Evolutionary conservation across 1,139 yeast genomes (phyloP), one percentile per base, ranked within the genome.

Genomic region (Taphrina betulina): DNA sequence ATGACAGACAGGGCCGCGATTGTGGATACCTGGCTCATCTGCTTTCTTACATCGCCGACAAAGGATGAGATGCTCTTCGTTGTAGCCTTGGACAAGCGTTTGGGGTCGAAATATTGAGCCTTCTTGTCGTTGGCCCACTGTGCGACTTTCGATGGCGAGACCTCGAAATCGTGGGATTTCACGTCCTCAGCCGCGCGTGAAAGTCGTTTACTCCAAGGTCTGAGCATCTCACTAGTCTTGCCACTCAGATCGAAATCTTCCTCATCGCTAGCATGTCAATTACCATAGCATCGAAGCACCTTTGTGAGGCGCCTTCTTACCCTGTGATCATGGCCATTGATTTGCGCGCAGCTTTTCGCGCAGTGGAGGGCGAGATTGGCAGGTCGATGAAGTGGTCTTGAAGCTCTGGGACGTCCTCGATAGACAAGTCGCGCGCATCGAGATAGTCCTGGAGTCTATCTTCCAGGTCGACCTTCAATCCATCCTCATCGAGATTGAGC

Each of bases 361-460:
- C 54, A 8, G 54, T 50, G 36, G 46, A 40, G 5, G 54, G 54
- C 34, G 54, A 50, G n/a, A 38, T 35, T 3, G 54, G 54, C 38
- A 35, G 33, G 24, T 52, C 57, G 35, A 37, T 29, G 37, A 52
- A 52, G 17, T 52, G 57, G 22, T 52, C 57, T 8, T 42, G 42
- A 43, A 43, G 20, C 37, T 42, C 51, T 5, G 50, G 57, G 14
- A 37, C 19, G 12, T 52, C 57, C 19, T 52, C 57, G 22, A 44
- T 19, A 3, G 38, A 31, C 28, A 24, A 14, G 35, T 36, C 46
- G 24, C 38, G 35, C 24, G 16, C 17, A n/a, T 52, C 57, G 40
- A 52, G 44, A 20, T 52, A 52, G 22, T 20, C 19, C 28, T 42
- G 46, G 14, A 52, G 23, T 3, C 57, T 20, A 20, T 42, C 57